Percentiles rank a stretch among this genome's conserved stretches.
Evolutionary conservation across 768 basidiomycete species (phyloP).

Genomic region (Lentinula raphanica): DNA sequence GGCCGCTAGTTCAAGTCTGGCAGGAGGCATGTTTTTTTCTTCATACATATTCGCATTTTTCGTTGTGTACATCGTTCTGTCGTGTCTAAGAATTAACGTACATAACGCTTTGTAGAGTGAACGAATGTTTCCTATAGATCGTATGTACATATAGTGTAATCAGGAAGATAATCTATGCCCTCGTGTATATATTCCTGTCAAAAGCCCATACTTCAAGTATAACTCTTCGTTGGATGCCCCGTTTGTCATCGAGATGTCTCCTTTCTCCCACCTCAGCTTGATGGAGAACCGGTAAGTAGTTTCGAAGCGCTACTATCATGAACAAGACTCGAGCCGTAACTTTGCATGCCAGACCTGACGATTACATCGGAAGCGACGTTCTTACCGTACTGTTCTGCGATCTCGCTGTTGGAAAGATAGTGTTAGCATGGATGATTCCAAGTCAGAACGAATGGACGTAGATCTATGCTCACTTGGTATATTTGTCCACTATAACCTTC

Average conservation of each 20-base stretch:
- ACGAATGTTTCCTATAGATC: no score
- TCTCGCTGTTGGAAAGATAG: slow-evolving; percentile 40
- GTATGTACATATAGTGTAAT: no score
- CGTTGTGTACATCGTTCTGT: no score
- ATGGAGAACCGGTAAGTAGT: neutral
- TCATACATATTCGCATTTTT: neutral
- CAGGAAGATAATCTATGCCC: no score
- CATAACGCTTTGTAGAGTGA: no score
- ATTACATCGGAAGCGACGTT: slow-evolving; percentile 43
- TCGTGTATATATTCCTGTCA: no score
- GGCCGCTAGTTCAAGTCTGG: slow-evolving; percentile 5
- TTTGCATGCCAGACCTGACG: slow-evolving; percentile 1
- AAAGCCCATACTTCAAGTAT: no score
- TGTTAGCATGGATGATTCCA: no score
- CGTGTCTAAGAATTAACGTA: no score
- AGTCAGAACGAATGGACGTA: neutral
- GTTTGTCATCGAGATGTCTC: neutral
- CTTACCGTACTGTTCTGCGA: slow-evolving; percentile 69
- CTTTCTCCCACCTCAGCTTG: neutral
- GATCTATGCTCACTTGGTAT: slow-evolving; percentile 53
- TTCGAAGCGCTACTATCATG: neutral
- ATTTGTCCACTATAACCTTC: slow-evolving; percentile 83
- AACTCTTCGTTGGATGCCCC: no score
- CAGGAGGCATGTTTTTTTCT: neutral
- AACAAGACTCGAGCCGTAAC: neutral